Base-by-base conservation (phyloP, 169 alveolate species). In the Plasmodium reichenowi region DNA sequence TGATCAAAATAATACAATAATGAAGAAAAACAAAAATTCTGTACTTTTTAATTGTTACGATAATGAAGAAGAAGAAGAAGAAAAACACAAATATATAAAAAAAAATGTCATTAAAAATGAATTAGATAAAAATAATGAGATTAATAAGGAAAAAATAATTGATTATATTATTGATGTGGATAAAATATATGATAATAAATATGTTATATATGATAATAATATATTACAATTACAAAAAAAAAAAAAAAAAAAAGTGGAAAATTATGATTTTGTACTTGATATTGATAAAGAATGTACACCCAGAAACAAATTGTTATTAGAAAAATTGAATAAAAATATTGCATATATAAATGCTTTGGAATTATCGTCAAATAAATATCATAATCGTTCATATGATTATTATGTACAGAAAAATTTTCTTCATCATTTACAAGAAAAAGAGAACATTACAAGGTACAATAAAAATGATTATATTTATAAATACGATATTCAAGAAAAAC, bases 91-190 rank as follows among this genome's bases (percentile, higher is more conserved):
- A n/a, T 38, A 48, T 24, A 59, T 74, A 15, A 59, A 74, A 48
- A 43, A 60, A 17, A 74, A 74, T 29, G 45, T 15, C n/a, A 15
- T 72, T 10, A 45, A 59, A 48, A 15, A 32, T 22, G 45, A 74
- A n/a, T 74, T 38, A 9, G 20, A 74, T 67, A 74, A 74, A 24
- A 73, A 74, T 15, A 17, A 13, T 29, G 88, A 22, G 24, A 67
- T 60, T 8, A 74, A 60, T 3, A 48, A 15, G 22, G 88, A 74
- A 9, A 43, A 74, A 29, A 22, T 74, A 58, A 22, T 24, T n/a
- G 47, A 60, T 29, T 60, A 60, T 50, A 60, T 74, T 26, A 74
- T 74, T 5, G 88, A 74, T 60, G 88, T 74, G 47, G 88, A 74
- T 17, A 74, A 74, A 45, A 73, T 60, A 6, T 74, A 74, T 32